Evolutionary conservation across 2,329 filamentous ascomycete genomes (phyloP).

Genomic region (Lachnellula subtilissima): DNA sequence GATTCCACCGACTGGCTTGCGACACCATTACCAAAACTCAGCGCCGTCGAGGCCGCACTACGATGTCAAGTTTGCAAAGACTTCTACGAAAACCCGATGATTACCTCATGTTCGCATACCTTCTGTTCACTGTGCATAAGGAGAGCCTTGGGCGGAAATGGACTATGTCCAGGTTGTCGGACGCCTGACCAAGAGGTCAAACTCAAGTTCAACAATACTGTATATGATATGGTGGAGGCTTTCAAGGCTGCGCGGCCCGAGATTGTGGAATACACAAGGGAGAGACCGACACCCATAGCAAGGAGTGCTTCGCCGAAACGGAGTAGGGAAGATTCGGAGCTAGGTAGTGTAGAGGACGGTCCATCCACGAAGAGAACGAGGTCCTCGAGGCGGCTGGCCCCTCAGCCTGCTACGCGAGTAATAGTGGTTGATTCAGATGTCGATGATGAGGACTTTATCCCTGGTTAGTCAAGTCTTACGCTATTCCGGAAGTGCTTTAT

Average conservation of each 20-base stretch:
- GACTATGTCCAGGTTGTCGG: slow-evolving; percentile 83
- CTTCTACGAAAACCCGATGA: slow-evolving; percentile 90
- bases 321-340: slow-evolving; percentile 36
- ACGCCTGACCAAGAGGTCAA: slow-evolving; percentile 76
- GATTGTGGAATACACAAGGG: slow-evolving; percentile 60
- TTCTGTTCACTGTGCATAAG: slow-evolving; percentile 97
- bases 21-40: slow-evolving; percentile 62
- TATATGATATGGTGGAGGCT: slow-evolving; percentile 78
- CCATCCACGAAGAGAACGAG: slow-evolving; percentile 46
- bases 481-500: not conserved
- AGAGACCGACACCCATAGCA: slow-evolving; percentile 24
- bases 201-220: slow-evolving; percentile 74
- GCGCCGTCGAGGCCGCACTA: slow-evolving; percentile 73
- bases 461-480: slow-evolving; percentile 21
- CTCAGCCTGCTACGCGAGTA: slow-evolving; percentile 32
- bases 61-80: slow-evolving; percentile 98
- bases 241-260: slow-evolving; percentile 63
- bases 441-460: slow-evolving; percentile 27
- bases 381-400: slow-evolving; percentile 45
- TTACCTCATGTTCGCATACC: slow-evolving; percentile 90
- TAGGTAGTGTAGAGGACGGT: slow-evolving; percentile 29
- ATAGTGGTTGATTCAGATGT: slow-evolving; percentile 28
- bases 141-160: slow-evolving; percentile 73
- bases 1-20: slow-evolving; percentile 83
- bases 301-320: slow-evolving; percentile 44